Evolutionary conservation across 345 rosid species (phyloP).

Genomic region (Kernera saxatilis): DNA sequence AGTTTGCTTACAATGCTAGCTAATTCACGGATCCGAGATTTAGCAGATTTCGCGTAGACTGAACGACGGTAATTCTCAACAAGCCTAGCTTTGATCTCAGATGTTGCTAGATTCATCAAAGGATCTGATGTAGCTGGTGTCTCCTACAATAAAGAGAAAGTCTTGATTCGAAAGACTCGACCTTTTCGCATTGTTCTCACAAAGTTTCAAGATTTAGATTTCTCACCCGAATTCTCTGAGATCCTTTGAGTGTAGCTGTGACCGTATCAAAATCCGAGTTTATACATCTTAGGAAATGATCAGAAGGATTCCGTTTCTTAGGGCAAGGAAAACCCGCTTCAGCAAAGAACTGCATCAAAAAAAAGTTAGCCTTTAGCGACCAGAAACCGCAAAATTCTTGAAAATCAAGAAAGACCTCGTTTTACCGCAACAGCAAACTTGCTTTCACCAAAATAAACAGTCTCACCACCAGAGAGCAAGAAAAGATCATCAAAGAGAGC

Average conservation of each 20-base stretch:
- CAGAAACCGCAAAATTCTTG: background rate
- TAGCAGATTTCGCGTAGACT: slow-evolving; percentile 38
- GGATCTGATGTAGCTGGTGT: slow-evolving; percentile 64
- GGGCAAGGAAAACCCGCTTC: slow-evolving; percentile 78
- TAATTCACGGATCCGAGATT: slow-evolving; percentile 51
- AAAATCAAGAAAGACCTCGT: background rate
- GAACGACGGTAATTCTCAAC: slow-evolving; percentile 66
- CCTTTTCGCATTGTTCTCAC: background rate
- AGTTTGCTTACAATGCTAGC: slow-evolving; percentile 50
- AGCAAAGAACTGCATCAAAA: slow-evolving; percentile 55
- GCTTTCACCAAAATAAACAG: slow-evolving; percentile 73
- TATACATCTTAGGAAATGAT: slow-evolving; percentile 62
- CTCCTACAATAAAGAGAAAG: slow-evolving; percentile 37
- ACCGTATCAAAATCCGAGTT: slow-evolving; percentile 64
- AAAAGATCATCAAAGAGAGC: slow-evolving; percentile 76
- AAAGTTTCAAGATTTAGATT: background rate
- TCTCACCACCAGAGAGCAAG: slow-evolving; percentile 70
- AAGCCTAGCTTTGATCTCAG: slow-evolving; percentile 71
- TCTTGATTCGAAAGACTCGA: background rate
- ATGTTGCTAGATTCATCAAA: slow-evolving; percentile 57
- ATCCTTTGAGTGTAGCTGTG: slow-evolving; percentile 36
- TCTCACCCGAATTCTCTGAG: slow-evolving; percentile 32
- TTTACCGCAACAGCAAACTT: slow-evolving; percentile 49
- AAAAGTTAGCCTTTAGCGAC: background rate
- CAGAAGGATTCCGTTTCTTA: slow-evolving; percentile 58